Evolutionary conservation across 2,329 filamentous ascomycete species (phyloP), one percentile per base, ranked within the genome.

Genomic region (Pseudomassariella vexata): DNA sequence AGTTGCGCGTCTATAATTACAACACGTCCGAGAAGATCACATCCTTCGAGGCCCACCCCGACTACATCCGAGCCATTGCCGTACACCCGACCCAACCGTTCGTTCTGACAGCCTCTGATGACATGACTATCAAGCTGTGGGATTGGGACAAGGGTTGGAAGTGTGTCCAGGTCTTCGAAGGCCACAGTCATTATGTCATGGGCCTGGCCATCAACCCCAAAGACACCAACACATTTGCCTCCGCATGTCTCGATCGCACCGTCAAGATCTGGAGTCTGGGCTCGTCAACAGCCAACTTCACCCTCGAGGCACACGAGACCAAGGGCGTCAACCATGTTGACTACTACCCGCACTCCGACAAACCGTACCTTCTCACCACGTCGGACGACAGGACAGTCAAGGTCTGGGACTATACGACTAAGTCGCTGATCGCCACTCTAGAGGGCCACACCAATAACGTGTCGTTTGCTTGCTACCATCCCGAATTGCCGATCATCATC

Each of bases 61-160:
- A 98, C 63, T 98, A 98, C 56, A 96, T 98, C 57, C 85, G 92
- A 50, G 89, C 92, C 30, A 95, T 98, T 48, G 87, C 82, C 42
- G 86, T 98, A 22, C 92, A 98, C 59, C 92, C 92, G 6, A 88
- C 88, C 26, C 88, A 95, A 56, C 89, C 92, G 2, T 96, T 95
- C 53, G 86, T 96, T 32, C 72, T 98, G 38, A 98, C 92, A 34
- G 92, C 92, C 43, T 92, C 85, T 43, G 89, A 95, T 82, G 89
- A 95, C 58, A 94, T 95, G 88, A 95, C 88, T 36, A 95, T 95
- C 57, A 95, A 92, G 72, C 73, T 95, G 30, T 98, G 92, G 89
- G 89, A 98, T 59, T 98, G 92, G 92, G 92, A 98, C 50, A 94
- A 92, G 62, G 79, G 79, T 47, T 98, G 92, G 92, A 95, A 95